These are phyloP conservation scores for Sutorius australiensis DNA, from an alignment of 768 basidiomycete genomes.

Conservation along the genomic window DNA sequence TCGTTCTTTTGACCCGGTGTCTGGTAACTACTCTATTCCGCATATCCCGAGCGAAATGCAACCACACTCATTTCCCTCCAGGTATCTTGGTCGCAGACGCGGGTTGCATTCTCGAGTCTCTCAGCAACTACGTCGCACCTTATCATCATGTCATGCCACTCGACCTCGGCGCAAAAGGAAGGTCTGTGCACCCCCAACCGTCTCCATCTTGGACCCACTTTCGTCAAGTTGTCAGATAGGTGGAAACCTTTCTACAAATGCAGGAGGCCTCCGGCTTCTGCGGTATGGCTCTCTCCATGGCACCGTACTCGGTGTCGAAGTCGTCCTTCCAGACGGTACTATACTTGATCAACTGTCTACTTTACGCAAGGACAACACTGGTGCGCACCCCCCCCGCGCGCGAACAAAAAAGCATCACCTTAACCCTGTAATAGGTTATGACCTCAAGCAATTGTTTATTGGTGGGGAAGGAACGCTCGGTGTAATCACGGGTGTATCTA, in stretches of 20 bases:
- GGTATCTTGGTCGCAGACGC: slow-evolving; percentile 92
- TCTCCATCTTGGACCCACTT: slow-evolving; percentile 1
- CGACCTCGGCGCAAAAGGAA: slow-evolving; percentile 94
- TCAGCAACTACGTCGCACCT: slow-evolving; percentile 82
- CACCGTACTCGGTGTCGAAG: slow-evolving; percentile 90
- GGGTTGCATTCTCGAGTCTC: slow-evolving; percentile 86
- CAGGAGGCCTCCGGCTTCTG: slow-evolving; percentile 91
- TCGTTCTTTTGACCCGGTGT: slow-evolving; percentile 79
- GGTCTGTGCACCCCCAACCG: slow-evolving; percentile 42
- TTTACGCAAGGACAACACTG: slow-evolving; percentile 95
- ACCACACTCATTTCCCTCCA: slow-evolving; percentile 27
- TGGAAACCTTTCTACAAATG: slow-evolving; percentile 95
- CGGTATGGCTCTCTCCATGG: slow-evolving; percentile 96
- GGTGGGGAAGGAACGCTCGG: slow-evolving; percentile 97
- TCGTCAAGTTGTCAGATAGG: slow-evolving; percentile 86
- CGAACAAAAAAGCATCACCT: background rate
- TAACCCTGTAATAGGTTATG: slow-evolving; percentile 65
- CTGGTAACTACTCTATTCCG: slow-evolving; percentile 45
- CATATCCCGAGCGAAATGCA: slow-evolving; percentile 3
- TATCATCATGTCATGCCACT: slow-evolving; percentile 95
- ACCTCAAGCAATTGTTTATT: slow-evolving; percentile 97
- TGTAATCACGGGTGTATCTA: slow-evolving; percentile 91
- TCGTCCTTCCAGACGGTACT: slow-evolving; percentile 91
- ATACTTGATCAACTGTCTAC: slow-evolving; percentile 86
- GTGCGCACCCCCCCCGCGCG: slow-evolving; percentile 37